A percentile compares a stretch with the other conserved stretches of the same genome.
Conservation (phyloP, 192 early-diverging fungal genomes). For the Thoreauomyces humboldtii region DNA sequence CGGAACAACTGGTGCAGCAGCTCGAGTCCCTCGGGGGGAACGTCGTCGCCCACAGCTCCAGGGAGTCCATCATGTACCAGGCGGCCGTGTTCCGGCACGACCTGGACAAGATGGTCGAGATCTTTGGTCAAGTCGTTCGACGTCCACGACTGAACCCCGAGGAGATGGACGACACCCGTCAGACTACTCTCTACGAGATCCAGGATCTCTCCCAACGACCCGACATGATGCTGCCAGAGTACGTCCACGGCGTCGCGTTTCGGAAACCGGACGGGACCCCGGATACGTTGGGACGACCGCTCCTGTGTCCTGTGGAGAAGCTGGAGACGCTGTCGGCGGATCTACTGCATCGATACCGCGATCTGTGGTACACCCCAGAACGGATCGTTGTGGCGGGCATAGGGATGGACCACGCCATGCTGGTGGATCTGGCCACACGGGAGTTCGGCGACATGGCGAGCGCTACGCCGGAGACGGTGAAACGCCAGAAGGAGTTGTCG, state of each 20-base stretch:
- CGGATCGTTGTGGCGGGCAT: conserved; percentile 87
- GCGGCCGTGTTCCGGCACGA: conserved; percentile 86
- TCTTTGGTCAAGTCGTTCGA: conserved; percentile 80
- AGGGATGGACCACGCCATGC: conserved; percentile 81
- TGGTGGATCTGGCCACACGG: conserved; percentile 65
- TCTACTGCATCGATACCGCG: conserved; percentile 67
- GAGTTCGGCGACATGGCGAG: conserved; percentile 73
- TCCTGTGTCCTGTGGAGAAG: conserved; percentile 68
- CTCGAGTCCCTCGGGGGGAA: conserved; percentile 89
- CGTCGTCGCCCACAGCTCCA: conserved; percentile 81
- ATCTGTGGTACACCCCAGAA: conserved; percentile 85
- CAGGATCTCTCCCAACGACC: conserved; percentile 82
- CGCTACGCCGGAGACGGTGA: conserved; percentile 21
- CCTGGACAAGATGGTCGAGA: conserved; percentile 62
- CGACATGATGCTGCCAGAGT: conserved; percentile 83
- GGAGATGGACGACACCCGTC: conserved; percentile 79
- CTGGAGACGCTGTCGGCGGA: conserved; percentile 67
- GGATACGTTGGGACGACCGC: conserved; percentile 66
- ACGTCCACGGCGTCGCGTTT: conserved; percentile 81
- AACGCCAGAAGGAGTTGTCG: conserved; percentile 23
- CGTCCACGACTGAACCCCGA: conserved; percentile 68
- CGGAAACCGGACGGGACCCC: conserved; percentile 7
- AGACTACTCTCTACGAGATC: conserved; percentile 81
- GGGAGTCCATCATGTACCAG: conserved; percentile 96
- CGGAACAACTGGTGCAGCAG: conserved; percentile 68